Evolutionary conservation across 2,329 filamentous ascomycete species (phyloP).

Genomic region (Trichoderma guizhouense): DNA sequence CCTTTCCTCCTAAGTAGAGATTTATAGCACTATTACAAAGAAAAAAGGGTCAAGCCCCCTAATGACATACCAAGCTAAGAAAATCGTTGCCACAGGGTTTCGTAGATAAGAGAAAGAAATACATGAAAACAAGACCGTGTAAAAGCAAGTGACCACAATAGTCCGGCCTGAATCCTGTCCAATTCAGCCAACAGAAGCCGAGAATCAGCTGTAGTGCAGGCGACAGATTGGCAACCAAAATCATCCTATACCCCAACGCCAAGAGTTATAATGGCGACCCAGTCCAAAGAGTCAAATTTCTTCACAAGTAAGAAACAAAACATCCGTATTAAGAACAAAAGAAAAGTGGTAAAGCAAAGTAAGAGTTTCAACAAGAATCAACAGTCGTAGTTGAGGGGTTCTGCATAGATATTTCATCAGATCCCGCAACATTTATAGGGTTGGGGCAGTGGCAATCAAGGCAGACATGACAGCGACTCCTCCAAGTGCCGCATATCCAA

Average conservation of each 20-base stretch:
- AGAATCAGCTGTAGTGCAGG: background rate
- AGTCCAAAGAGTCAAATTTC: background rate
- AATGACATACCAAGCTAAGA: background rate
- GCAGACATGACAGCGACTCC: slow-evolving; percentile 40
- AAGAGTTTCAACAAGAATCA: background rate
- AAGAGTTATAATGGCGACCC: background rate
- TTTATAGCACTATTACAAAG: background rate
- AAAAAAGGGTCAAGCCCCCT: background rate
- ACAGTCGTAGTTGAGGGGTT: background rate
- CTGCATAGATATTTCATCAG: background rate
- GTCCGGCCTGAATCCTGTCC: background rate
- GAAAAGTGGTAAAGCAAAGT: background rate
- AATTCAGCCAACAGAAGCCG: background rate
- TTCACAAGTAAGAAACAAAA: background rate
- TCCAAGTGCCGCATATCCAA: slow-evolving; percentile 37
- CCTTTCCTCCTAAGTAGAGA: background rate
- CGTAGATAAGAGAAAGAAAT: background rate
- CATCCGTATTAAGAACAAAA: background rate
- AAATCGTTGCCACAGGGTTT: slow-evolving; percentile 1
- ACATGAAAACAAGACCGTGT: background rate
- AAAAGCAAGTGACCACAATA: background rate
- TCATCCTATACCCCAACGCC: background rate
- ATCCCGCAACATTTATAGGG: slow-evolving; percentile 18
- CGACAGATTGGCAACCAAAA: background rate
- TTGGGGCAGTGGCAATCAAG: slow-evolving; percentile 38